Base-by-base conservation (phyloP, 768 basidiomycete species). In the Tylopilus plumbeoviolaceoides region DNA sequence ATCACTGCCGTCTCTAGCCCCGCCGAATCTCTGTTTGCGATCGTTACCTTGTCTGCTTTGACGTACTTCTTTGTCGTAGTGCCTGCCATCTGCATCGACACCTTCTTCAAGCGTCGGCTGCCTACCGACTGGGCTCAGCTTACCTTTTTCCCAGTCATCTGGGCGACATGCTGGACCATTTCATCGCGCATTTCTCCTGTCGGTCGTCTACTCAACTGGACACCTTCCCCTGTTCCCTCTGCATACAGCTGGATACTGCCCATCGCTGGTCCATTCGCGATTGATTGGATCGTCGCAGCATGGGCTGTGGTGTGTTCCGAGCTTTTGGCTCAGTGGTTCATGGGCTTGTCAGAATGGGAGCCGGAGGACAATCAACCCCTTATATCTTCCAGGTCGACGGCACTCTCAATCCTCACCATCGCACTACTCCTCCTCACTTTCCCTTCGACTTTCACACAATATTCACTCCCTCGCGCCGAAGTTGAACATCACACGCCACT, bases 241-340 rank as follows among this genome's bases (percentile, higher is more conserved):
- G 75, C 77, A 0, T 92, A 91, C 61, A 62, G 62, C 3, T 93
- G 89, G 89, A 66, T 83, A n/a, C 59, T 79, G 2, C 79, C 78
- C 0, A 64, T 75, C 41, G 56, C 79, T 21, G 90, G 91, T 5
- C 75, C 83, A 30, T 67, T 74, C 30, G 81, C 78, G 8, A 76
- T 81, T 53, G 87, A 92, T 64, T 92, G 88, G 85, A 65, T 86
- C 25, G 75, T 79, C 7, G 89, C 79, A n/a, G 83, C 81, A 8
- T 92, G 86, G 85, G 87, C 87, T 5, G 80, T 82, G 10, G 75
- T 90, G 10, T 59, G 80, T 25, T 79, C 85, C 8, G 78, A 85
- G 57, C 59, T 71, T 2, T 62, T 78, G 8, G 81, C 78, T 27
- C 66, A 61, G 23, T 87, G 81, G 84, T 76, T 81, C 42, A 83